A percentile compares a stretch with the other conserved stretches of the same genome.
These are phyloP conservation scores for Fraxinus angustifolia DNA, from an alignment of 305 asterid species.

Conservation along the genomic window DNA sequence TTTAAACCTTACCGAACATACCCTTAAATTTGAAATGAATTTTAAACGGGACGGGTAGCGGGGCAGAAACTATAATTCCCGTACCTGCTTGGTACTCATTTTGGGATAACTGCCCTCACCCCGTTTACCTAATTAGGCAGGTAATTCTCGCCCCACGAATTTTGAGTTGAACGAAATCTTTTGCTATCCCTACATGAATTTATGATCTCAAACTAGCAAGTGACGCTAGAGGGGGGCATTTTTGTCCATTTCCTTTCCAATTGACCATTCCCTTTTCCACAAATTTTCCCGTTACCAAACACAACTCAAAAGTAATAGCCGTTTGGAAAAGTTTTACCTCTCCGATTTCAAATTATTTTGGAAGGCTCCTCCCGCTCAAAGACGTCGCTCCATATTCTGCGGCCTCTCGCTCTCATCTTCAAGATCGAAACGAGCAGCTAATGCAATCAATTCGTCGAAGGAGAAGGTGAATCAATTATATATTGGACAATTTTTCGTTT, in stretches of 20 bases:
- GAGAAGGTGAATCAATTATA: not conserved
- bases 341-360: not conserved
- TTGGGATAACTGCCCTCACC: too few species aligned
- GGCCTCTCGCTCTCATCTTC: not conserved
- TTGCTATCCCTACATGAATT: too few species aligned
- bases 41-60: too few species aligned
- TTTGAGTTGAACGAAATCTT: too few species aligned
- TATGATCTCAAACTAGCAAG: not conserved
- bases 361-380: not conserved
- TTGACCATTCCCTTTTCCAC: not conserved
- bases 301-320: not conserved
- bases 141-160: too few species aligned
- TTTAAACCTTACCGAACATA: too few species aligned
- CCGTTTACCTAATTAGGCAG: too few species aligned
- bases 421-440: not conserved
- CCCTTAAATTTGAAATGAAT: too few species aligned
- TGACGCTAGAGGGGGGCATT: not conserved
- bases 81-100: too few species aligned
- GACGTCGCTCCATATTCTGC: not conserved
- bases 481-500: not conserved
- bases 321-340: not conserved
- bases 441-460: not conserved
- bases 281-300: not conserved
- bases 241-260: too few species aligned
- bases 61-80: too few species aligned